phyloP scores from a whole-genome alignment of 78 protist species.

The Trichosphaerium sp. region DNA sequence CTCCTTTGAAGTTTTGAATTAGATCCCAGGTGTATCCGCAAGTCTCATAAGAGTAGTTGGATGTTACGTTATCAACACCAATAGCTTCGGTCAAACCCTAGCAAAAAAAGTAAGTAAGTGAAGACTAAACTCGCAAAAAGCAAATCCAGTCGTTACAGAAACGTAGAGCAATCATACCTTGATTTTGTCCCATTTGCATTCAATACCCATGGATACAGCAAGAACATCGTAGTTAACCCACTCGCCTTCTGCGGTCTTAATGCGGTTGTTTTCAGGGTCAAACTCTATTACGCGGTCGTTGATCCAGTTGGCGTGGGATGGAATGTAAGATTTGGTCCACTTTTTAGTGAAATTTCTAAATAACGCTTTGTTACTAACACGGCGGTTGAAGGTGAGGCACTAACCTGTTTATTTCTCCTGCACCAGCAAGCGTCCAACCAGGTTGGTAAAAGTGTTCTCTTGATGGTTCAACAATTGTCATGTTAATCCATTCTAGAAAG shows the following conservation, averaged over 20 bases:
- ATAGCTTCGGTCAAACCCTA: slow-evolving; percentile 55
- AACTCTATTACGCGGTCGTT: not conserved
- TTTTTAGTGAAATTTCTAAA: not conserved
- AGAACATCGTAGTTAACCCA: slow-evolving; percentile 40
- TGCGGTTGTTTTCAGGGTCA: not conserved
- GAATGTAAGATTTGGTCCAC: not conserved
- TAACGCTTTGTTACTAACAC: not conserved
- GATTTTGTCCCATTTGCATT: slow-evolving; percentile 35
- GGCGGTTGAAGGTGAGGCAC: slow-evolving; percentile 2
- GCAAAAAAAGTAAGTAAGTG: too few relatives aligned
- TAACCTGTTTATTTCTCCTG: slow-evolving; percentile 5
- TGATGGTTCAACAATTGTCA: slow-evolving; percentile 24
- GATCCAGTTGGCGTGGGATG: not conserved
- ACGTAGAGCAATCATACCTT: too few relatives aligned
- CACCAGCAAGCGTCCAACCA: slow-evolving; percentile 61
- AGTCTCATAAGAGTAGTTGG: slow-evolving; percentile 32
- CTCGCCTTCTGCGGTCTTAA: slow-evolving; percentile 10
- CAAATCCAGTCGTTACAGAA: too few relatives aligned
- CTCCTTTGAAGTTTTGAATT: slow-evolving; percentile 12
- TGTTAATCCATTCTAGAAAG: not conserved
- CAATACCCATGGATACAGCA: slow-evolving; percentile 50
- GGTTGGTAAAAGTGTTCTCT: slow-evolving; percentile 62
- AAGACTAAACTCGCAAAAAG: too few relatives aligned
- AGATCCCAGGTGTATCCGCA: slow-evolving; percentile 29
- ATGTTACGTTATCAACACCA: slow-evolving; percentile 47